A percentile compares a stretch with the other conserved stretches of the same genome.
Evolutionary conservation across 225 moss, liverwort and hornwort genomes (phyloP).

Genomic region (Takakia lepidozioides): DNA sequence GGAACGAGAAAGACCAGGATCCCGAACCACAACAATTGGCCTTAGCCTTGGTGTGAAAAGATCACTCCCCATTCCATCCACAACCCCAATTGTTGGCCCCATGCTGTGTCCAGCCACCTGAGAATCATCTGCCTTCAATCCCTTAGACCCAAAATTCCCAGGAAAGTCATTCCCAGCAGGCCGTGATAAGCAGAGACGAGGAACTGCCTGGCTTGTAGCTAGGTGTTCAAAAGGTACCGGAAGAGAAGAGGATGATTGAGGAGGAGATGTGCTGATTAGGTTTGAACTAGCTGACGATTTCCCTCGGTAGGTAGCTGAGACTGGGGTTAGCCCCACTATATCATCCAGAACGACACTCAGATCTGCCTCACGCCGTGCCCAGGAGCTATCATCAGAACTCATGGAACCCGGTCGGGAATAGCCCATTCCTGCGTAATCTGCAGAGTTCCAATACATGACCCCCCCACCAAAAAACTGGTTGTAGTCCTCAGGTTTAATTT

Average conservation of each 20-base stretch:
- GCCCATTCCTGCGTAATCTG: slow-evolving; percentile 83
- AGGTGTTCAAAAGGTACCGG: slow-evolving; percentile 62
- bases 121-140: slow-evolving; percentile 51
- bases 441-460: slow-evolving; percentile 96
- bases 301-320: slow-evolving; percentile 45
- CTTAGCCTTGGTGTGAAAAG: slow-evolving; percentile 74
- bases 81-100: slow-evolving; percentile 47
- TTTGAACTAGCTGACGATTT: slow-evolving; percentile 52
- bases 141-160: slow-evolving; percentile 50
- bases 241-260: slow-evolving; percentile 60
- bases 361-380: slow-evolving; percentile 89
- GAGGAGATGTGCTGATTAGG: slow-evolving; percentile 64
- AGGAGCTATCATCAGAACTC: slow-evolving; percentile 93
- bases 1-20: slow-evolving; percentile 56
- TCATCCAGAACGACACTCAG: slow-evolving; percentile 78
- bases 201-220: slow-evolving; percentile 39
- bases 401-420: slow-evolving; percentile 89
- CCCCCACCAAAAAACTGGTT: slow-evolving; percentile 89
- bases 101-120: slow-evolving; percentile 52
- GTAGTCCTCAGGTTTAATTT: slow-evolving; percentile 52
- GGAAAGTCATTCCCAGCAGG: slow-evolving; percentile 62
- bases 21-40: slow-evolving; percentile 84
- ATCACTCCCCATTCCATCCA: slow-evolving; percentile 75
- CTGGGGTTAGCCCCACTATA: slow-evolving; percentile 70
- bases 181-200: slow-evolving; percentile 61